Base-by-base conservation (phyloP, 306 rosid genomes). In the Rosa multiflora region DNA sequence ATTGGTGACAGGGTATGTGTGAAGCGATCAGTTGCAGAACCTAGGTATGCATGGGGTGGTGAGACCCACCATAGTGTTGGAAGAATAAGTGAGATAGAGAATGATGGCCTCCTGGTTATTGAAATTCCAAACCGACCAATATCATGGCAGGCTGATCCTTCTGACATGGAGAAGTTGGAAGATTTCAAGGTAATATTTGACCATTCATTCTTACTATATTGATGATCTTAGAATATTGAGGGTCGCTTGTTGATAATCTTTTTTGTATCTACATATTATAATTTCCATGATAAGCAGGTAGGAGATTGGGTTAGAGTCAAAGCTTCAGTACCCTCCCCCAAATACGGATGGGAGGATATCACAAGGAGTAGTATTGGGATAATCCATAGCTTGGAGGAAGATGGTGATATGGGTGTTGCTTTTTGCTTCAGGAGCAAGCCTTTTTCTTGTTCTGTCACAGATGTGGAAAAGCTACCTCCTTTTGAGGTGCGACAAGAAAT, bases 231-330 rank as follows among this genome's bases (percentile, higher is more conserved):
- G 47, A 64, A 75, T 17, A 66, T 76, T 72, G 71, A 42, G 32
- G 69, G 37, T 55, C 49, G 76, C 58, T 81, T 8, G 44, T 75
- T 79, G 35, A 26, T 78, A 79, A 18, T 72, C 79, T 71, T 52
- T 23, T 81, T 67, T 1, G 9, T 32, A 47, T 72, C 56, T 32
- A 49, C 80, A 48, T 73, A 32, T 81, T 82, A 67, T 40, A 48
- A 59, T 59, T 67, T 83, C 61, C 58, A 23, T 43, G 67, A 66
- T 62, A 78, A 58, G 71, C 85, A 95, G 99, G 98, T 95, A 73
- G 99, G 99, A 79, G 97, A 95, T 78, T 95, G 99, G 99, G 99
- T 93, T 69, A 86, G 92, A 89, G 99, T 95, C 85, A 95, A 95
- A 85, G 89, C 99, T 82, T 92, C 99, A 5, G 99, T 95, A 56